Evolutionary conservation across 495 filamentous ascomycete genomes (phyloP), one percentile per base, ranked within the genome.

Genomic region (Xylaria venustula): DNA sequence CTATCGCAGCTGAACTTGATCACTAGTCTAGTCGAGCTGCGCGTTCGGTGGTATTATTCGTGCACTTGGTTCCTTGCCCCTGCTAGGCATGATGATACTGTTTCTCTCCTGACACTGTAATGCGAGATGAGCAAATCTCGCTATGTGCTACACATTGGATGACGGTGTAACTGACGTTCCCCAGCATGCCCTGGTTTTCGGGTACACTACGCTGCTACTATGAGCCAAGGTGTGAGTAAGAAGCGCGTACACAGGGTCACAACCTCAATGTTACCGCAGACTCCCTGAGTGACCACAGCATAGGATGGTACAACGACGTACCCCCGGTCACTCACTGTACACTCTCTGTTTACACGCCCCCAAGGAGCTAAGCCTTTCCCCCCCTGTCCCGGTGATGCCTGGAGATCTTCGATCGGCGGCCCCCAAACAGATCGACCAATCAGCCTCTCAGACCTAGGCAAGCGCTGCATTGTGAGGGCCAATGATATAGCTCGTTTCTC

Each of bases 81-180:
- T 42, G 12, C 7, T 28, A 49, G 23, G 4, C 23, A 60, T 61
- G 68, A 61, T 68, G 68, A 61, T 68, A 65, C 65, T 60, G 56
- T 64, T 60, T 25, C 63, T 41, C 46, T 61, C 58, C 60, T 70
- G 57, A 65, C n/a, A n/a, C n/a, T n/a, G n/a, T 64, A 58, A 55
- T 54, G 55, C 52, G 63, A 71, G 60, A 68, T 68, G 58, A 64
- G 61, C 61, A 63, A 61, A 68, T 71, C 63, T 66, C 60, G 66
- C 62, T 60, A 63, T 64, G 66, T 67, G 47, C 61, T 36, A 71
- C 66, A 61, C 49, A 58, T 32, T 28, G 51, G 46, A 54, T 53
- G 63, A 61, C 26, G 26, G 60, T 52, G 54, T 60, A 62, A 61
- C 61, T 54, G 50, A 51, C 41, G 64, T 52, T 47, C 20, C 22